Evolutionary conservation across 139 green algal genomes (phyloP), one percentile per base, ranked within the genome.

Genomic region (Chlorella sp.): DNA sequence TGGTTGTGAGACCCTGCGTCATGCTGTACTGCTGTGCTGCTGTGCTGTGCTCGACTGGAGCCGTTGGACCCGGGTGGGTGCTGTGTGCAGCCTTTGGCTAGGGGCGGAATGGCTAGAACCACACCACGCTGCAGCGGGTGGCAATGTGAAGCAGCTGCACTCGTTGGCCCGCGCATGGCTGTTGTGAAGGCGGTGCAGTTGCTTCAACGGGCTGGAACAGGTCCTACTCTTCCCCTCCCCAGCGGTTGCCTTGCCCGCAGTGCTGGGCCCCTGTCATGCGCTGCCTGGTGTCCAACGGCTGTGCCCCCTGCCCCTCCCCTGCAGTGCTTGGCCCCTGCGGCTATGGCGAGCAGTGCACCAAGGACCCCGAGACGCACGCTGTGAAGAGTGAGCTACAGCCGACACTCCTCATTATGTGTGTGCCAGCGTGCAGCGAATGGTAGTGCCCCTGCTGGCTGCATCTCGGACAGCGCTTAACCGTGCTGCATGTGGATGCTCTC

Each of bases 281-380:
- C n/a, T n/a, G n/a, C n/a, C n/a, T n/a, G n/a, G n/a, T n/a, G n/a
- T n/a, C n/a, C n/a, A n/a, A 7, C 46, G 11, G 51, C 51, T 60
- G 51, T 16, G 9, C 22, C 48, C 6, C 17, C 30, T 38, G 38
- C 70, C 17, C 4, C 4, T 9, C 40, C 32, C n/a, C n/a, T 51
- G 65, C 81, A 70, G 51, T 85, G 68, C 81, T 85, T 28, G 81
- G 81, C 0, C 30, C 26, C 19, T 85, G 68, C 68, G 51, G 16
- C 20, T 72, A 78, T n/a, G 48, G 68, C 30, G 28, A 58, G 11
- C 62, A 34, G 67, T 85, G 81, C 81, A 64, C 19, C 34, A 51
- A 43, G 51, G 68, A 79, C n/a, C 22, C 64, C 1, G 80, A 58
- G 46, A 20, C 40, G 16, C 43, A 65, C 17, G n/a, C 13, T 28